These are phyloP conservation scores for Saccharum spontaneum DNA, from an alignment of 176 grass and related monocot species.

Conservation along the genomic window DNA sequence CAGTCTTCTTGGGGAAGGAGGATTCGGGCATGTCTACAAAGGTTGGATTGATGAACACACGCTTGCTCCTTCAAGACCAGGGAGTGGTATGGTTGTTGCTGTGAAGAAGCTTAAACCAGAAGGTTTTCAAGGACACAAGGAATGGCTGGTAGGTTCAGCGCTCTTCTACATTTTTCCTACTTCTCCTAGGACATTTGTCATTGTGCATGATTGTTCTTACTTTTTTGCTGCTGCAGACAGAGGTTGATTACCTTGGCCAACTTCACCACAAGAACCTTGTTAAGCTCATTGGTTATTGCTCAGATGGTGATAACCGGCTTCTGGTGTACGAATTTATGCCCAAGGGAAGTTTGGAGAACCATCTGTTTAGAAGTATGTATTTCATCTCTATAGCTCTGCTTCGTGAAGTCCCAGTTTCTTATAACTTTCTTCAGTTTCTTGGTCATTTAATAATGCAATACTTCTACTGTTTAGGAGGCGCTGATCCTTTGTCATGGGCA, in stretches of 20 bases:
- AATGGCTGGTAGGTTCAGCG: constrained; percentile 77
- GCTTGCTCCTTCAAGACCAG: constrained; percentile 61
- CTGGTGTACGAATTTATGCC: constrained; percentile 94
- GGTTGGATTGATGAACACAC: constrained; percentile 91
- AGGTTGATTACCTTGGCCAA: constrained; percentile 91
- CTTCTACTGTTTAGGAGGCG: constrained; percentile 52
- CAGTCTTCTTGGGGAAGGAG: constrained; percentile 90
- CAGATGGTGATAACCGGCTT: constrained; percentile 79
- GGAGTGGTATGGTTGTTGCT: constrained; percentile 79
- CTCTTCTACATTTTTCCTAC: constrained; percentile 28
- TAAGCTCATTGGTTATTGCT: constrained; percentile 90
- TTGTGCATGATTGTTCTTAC: constrained; percentile 2
- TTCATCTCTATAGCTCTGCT: constrained; percentile 11
- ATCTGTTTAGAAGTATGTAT: constrained; percentile 87
- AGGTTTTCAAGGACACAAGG: constrained; percentile 94
- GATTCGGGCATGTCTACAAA: constrained; percentile 90
- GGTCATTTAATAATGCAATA: constrained; percentile 13
- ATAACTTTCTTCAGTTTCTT: background rate
- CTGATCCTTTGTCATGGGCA: constrained; percentile 81
- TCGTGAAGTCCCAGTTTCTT: background rate
- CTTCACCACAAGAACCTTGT: constrained; percentile 90
- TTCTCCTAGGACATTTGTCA: background rate
- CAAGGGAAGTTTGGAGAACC: constrained; percentile 92
- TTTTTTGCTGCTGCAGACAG: constrained; percentile 56
- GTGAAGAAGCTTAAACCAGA: constrained; percentile 95